phyloP scores from a whole-genome alignment of 495 filamentous ascomycete species.

The Neurospora sp. region DNA sequence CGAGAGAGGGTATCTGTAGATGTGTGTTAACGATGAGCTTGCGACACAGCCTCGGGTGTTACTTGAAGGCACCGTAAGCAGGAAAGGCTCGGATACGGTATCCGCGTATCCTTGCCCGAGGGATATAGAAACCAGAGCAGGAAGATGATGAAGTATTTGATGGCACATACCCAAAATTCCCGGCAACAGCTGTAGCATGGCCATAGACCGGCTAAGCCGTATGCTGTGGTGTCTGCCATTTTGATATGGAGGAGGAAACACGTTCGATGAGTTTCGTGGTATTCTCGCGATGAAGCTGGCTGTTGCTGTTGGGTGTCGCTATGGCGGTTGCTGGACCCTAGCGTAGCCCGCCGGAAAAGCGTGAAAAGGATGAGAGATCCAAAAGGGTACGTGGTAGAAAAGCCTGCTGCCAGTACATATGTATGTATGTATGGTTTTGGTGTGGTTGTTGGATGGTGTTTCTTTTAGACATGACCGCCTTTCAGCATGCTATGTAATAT shows the following conservation, averaged over 20 bases:
- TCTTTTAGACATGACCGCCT: background rate
- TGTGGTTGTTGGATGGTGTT: background rate
- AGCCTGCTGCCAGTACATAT: background rate
- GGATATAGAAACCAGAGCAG: background rate
- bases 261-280: background rate
- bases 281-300: background rate
- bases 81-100: background rate
- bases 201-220: conserved; percentile 9
- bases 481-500: background rate
- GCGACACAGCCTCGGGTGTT: background rate
- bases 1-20: conserved; percentile 19
- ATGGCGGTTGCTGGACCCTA: background rate
- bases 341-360: background rate
- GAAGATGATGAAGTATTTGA: background rate
- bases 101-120: background rate
- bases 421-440: background rate
- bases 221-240: background rate
- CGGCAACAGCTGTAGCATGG: conserved; percentile 24
- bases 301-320: background rate
- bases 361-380: background rate
- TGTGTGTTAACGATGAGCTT: background rate
- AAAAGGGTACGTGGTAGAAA: background rate
- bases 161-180: conserved; percentile 16
- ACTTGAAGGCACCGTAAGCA: background rate
- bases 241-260: background rate